These are phyloP conservation scores for Aspergillus ustus DNA, from an alignment of 2,329 filamentous ascomycete genomes.

Conservation along the genomic window DNA sequence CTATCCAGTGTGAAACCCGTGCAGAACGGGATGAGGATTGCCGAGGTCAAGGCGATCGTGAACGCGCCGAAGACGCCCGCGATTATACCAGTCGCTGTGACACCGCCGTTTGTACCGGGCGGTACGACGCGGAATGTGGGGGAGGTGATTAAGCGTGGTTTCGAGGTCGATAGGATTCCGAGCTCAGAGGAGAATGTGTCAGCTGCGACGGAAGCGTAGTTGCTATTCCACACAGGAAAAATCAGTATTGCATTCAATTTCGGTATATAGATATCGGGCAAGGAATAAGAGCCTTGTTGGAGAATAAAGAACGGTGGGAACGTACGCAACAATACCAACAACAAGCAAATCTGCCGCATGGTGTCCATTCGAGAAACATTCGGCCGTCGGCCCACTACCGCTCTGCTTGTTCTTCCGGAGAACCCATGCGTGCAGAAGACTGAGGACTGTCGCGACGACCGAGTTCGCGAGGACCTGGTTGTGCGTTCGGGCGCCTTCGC, in stretches of 20 bases:
- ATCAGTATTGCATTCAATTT: background rate
- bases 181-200: slow-evolving; percentile 97
- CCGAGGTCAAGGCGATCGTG: slow-evolving; percentile 68
- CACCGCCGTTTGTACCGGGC: slow-evolving; percentile 90
- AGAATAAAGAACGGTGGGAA: background rate
- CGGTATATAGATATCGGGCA: too few relatives aligned
- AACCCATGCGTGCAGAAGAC: slow-evolving; percentile 56
- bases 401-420: slow-evolving; percentile 30
- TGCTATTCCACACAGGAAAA: slow-evolving; percentile 44
- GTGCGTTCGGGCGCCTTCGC: slow-evolving; percentile 81
- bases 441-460: slow-evolving; percentile 71
- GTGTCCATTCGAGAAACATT: slow-evolving; percentile 46
- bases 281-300: background rate
- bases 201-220: slow-evolving; percentile 89
- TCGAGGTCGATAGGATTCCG: slow-evolving; percentile 78
- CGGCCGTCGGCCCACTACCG: background rate
- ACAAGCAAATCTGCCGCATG: slow-evolving; percentile 42
- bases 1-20: slow-evolving; percentile 21
- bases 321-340: slow-evolving; percentile 48
- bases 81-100: slow-evolving; percentile 73
- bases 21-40: slow-evolving; percentile 73
- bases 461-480: slow-evolving; percentile 93
- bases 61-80: slow-evolving; percentile 77
- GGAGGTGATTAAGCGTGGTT: slow-evolving; percentile 85
- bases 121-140: slow-evolving; percentile 77